Evolutionary conservation across 192 early-diverging fungal species (phyloP).

Genomic region (Coemansia sp.): DNA sequence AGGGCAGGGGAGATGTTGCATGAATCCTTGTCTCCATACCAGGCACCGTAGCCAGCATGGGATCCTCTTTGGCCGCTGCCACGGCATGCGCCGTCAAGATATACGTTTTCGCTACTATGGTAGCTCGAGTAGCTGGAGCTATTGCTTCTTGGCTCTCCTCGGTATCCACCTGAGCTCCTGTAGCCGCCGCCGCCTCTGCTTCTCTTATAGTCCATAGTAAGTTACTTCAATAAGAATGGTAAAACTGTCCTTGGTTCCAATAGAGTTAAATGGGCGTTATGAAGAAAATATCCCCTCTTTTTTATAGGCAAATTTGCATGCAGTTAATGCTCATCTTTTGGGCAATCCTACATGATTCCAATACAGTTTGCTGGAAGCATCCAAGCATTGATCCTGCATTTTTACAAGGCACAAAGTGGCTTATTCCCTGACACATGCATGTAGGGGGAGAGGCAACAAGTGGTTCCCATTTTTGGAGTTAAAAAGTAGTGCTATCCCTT

Average conservation of each 20-base stretch:
- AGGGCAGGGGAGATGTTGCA: slow-evolving; percentile 52
- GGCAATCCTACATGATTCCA: too few relatives aligned
- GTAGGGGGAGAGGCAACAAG: too few relatives aligned
- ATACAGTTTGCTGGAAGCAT: too few relatives aligned
- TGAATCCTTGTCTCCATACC: slow-evolving; percentile 49
- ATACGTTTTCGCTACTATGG: background rate
- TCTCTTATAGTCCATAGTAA: background rate
- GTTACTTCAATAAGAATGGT: too few relatives aligned
- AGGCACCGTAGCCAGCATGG: slow-evolving; percentile 55
- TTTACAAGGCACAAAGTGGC: too few relatives aligned
- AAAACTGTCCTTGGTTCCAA: slow-evolving; percentile 3
- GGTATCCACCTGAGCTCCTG: background rate
- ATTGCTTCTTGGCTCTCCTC: background rate
- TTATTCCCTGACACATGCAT: too few relatives aligned
- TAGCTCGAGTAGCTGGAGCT: background rate
- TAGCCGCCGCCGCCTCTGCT: background rate
- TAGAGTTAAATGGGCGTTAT: background rate
- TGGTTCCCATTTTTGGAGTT: too few relatives aligned
- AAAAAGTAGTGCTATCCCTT: too few relatives aligned
- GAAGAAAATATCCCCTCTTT: background rate
- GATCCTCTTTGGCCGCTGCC: slow-evolving; percentile 51
- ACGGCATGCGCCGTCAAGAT: slow-evolving; percentile 55
- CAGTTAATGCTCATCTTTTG: background rate
- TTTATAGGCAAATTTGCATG: background rate
- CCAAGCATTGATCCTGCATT: too few relatives aligned